These are phyloP conservation scores for Cornus florida DNA, from an alignment of 148 eudicot genomes.

Conservation along the genomic window DNA sequence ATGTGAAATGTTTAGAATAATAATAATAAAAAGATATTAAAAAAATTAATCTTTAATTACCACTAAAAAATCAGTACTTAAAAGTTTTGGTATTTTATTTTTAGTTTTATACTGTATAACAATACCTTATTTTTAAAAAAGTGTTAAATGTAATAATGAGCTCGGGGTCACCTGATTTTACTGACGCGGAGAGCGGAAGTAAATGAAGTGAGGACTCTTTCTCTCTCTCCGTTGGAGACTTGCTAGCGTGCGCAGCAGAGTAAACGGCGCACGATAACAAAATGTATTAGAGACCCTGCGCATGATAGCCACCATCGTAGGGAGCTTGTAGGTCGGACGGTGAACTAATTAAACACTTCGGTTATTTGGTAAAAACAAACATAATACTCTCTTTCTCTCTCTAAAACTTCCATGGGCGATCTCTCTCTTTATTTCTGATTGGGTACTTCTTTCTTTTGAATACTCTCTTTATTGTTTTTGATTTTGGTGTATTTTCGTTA, in stretches of 20 bases:
- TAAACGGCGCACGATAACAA: conserved; percentile 14
- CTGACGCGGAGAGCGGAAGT: not conserved
- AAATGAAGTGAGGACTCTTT: conserved; percentile 19
- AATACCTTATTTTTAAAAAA: too few species aligned
- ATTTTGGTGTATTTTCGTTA: conserved; percentile 5
- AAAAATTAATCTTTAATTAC: too few species aligned
- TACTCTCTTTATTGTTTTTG: conserved; percentile 9
- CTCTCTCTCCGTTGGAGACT: not conserved
- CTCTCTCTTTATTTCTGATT: conserved; percentile 9
- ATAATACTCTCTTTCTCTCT: not conserved
- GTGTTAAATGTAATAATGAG: too few species aligned
- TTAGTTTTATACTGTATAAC: too few species aligned
- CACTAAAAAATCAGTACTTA: too few species aligned
- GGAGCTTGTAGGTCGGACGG: conserved; percentile 14
- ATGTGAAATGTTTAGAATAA: too few species aligned
- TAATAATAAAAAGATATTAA: too few species aligned
- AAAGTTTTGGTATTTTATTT: too few species aligned
- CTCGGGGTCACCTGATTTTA: not conserved
- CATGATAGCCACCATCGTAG: conserved; percentile 18
- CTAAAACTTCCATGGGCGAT: conserved; percentile 13
- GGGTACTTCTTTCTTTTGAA: conserved; percentile 2
- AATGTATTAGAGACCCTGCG: conserved; percentile 11
- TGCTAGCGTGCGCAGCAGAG: conserved; percentile 14
- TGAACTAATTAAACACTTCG: not conserved
- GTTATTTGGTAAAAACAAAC: conserved; percentile 1